Evolutionary conservation across 2,329 filamentous ascomycete genomes (phyloP).

Genomic region (Trichoderma sp.): DNA sequence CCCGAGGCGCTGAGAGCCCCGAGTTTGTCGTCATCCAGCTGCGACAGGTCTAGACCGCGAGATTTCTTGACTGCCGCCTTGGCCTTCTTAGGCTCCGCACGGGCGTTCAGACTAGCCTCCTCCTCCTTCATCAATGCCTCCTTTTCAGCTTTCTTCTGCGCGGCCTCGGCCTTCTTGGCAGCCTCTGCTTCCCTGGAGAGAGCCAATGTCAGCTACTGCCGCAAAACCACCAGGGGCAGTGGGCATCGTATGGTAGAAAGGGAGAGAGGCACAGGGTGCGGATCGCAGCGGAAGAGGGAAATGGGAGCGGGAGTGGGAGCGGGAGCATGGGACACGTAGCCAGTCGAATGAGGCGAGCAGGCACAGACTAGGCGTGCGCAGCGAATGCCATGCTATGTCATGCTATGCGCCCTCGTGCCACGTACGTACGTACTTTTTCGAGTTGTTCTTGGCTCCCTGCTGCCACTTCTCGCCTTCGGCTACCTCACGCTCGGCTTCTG

Average conservation of each 20-base stretch:
- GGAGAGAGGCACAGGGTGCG: background rate
- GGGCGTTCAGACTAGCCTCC: constrained; percentile 61
- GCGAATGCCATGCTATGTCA: no score
- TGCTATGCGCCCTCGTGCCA: background rate
- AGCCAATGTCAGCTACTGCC: background rate
- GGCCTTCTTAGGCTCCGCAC: constrained; percentile 61
- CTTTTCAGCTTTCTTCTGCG: constrained; percentile 90
- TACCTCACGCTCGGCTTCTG: constrained; percentile 61
- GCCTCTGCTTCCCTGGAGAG: constrained; percentile 36
- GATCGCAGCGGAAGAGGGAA: background rate
- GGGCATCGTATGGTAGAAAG: background rate
- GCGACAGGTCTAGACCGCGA: constrained; percentile 69
- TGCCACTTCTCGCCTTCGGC: constrained; percentile 75
- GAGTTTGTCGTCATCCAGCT: constrained; percentile 64
- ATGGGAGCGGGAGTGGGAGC: background rate
- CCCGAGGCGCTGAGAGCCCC: constrained; percentile 74
- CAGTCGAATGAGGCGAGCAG: background rate
- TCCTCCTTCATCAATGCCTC: constrained; percentile 81
- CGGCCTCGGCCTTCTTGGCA: constrained; percentile 74
- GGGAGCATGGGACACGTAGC: constrained; percentile 5
- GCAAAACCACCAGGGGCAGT: constrained; percentile 4
- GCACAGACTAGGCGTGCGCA: background rate
- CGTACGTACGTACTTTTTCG: constrained; percentile 72
- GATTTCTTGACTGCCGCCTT: constrained; percentile 68
- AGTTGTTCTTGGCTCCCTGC: constrained; percentile 77